A percentile compares a stretch with the other conserved stretches of the same genome.
These are phyloP conservation scores for Sporisorium reilianum DNA, from an alignment of 1,284 basidiomycete species.

Conservation along the genomic window DNA sequence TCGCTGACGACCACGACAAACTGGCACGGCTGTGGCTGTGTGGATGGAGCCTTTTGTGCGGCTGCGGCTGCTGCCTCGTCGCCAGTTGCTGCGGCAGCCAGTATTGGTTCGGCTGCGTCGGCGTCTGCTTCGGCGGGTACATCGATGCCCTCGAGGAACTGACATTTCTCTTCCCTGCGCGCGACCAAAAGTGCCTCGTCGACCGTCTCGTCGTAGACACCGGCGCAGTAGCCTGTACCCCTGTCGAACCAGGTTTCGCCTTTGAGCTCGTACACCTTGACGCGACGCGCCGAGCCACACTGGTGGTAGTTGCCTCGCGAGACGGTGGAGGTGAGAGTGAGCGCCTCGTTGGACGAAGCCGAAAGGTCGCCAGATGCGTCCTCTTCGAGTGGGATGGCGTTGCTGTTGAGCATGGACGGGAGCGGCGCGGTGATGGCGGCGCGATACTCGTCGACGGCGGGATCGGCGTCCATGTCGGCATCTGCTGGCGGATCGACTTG, in stretches of 20 bases:
- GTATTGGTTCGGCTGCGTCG: slow-evolving; percentile 29
- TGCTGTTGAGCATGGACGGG: slow-evolving; percentile 52
- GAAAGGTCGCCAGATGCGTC: slow-evolving; percentile 49
- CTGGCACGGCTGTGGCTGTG: slow-evolving; percentile 40
- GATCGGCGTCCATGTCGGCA: slow-evolving; percentile 20
- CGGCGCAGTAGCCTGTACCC: slow-evolving; percentile 68
- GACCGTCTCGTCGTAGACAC: slow-evolving; percentile 66
- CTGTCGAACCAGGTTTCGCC: slow-evolving; percentile 66
- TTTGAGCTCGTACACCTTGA: slow-evolving; percentile 67
- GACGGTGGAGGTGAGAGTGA: slow-evolving; percentile 61
- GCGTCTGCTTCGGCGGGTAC: slow-evolving; percentile 35
- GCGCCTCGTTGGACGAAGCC: slow-evolving; percentile 47
- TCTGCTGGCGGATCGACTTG: slow-evolving; percentile 14
- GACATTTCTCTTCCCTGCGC: slow-evolving; percentile 62
- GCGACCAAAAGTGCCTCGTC: slow-evolving; percentile 67
- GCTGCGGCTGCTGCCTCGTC: slow-evolving; percentile 39
- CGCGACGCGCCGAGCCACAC: slow-evolving; percentile 66
- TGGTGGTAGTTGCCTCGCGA: slow-evolving; percentile 66
- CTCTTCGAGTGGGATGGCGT: slow-evolving; percentile 44
- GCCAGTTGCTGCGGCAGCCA: slow-evolving; percentile 55
- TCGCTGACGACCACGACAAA: slow-evolving; percentile 66
- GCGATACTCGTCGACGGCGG: slow-evolving; percentile 35
- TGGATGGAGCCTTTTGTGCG: slow-evolving; percentile 11
- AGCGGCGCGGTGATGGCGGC: slow-evolving; percentile 34
- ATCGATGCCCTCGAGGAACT: slow-evolving; percentile 55